Percentiles rank a stretch among this genome's conserved stretches.
phyloP scores from a whole-genome alignment of 208 protist species.

The Trypanosoma platydactyli region DNA sequence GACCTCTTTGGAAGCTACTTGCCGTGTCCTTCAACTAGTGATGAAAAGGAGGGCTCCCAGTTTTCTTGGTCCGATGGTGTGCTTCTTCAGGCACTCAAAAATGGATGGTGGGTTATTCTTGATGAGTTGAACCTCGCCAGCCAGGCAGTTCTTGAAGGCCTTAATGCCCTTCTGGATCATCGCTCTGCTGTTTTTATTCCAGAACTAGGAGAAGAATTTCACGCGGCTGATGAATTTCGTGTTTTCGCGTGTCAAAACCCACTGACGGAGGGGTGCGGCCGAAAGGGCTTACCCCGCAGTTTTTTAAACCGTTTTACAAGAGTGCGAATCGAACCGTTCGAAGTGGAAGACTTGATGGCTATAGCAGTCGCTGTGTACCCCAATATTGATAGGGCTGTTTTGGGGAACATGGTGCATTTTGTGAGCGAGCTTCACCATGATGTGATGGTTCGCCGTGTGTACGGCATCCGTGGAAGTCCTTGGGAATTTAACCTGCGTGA shows the following conservation, averaged over 20 bases:
- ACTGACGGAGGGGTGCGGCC: slow-evolving; percentile 96
- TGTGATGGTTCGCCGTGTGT: slow-evolving; percentile 84
- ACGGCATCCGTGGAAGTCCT: slow-evolving; percentile 92
- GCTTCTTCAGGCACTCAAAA: slow-evolving; percentile 95
- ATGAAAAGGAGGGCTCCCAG: slow-evolving; percentile 50
- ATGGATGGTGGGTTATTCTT: slow-evolving; percentile 99
- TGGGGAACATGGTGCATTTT: slow-evolving; percentile 95
- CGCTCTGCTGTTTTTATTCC: slow-evolving; percentile 93
- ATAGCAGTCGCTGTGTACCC: slow-evolving; percentile 85
- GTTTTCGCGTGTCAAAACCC: slow-evolving; percentile 99
- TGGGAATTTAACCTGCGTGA: slow-evolving; percentile 99
- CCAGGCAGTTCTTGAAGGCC: slow-evolving; percentile 99
- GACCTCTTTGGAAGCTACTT: slow-evolving; percentile 95
- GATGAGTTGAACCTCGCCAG: slow-evolving; percentile 99
- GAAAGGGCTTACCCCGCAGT: slow-evolving; percentile 99
- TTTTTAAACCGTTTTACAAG: slow-evolving; percentile 99
- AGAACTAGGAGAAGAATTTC: slow-evolving; percentile 89
- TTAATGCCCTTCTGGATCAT: slow-evolving; percentile 99
- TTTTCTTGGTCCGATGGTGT: slow-evolving; percentile 99
- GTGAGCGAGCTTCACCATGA: slow-evolving; percentile 89
- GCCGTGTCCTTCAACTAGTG: slow-evolving; percentile 36
- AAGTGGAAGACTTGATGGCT: slow-evolving; percentile 79
- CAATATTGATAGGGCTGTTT: slow-evolving; percentile 54
- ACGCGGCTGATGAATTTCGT: slow-evolving; percentile 91
- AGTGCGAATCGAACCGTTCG: slow-evolving; percentile 94